Conservation (phyloP, 148 eudicot species). For the Oxyria digyna region DNA sequence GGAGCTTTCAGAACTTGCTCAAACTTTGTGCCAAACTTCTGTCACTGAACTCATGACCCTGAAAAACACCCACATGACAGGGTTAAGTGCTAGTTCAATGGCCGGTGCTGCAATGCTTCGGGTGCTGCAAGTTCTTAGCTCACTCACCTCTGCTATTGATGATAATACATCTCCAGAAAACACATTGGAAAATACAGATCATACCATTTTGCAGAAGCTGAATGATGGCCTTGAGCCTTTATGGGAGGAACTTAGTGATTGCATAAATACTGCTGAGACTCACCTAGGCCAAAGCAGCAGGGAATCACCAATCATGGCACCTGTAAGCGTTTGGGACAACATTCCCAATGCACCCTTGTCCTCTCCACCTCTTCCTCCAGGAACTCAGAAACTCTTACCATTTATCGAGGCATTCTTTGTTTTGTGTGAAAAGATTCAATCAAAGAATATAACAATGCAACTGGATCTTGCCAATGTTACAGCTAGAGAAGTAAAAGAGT, state of each 20-base stretch:
- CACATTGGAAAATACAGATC: conserved; percentile 48
- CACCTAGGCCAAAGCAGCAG: conserved; percentile 64
- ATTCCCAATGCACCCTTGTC: conserved; percentile 37
- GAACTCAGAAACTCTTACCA: conserved; percentile 87
- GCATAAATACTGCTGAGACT: conserved; percentile 71
- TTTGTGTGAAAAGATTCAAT: conserved; percentile 86
- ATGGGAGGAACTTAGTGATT: conserved; percentile 86
- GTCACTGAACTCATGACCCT: conserved; percentile 58
- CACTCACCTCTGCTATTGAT: conserved; percentile 40
- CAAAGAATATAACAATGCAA: conserved; percentile 38
- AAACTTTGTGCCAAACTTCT: conserved; percentile 56
- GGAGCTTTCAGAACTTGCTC: conserved; percentile 77
- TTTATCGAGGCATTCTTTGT: conserved; percentile 92
- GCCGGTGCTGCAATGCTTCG: conserved; percentile 93
- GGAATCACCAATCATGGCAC: conserved; percentile 28
- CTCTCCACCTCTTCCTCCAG: conserved; percentile 86
- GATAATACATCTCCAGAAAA: conserved; percentile 26
- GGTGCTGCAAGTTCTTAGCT: conserved; percentile 78
- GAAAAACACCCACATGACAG: conserved; percentile 75
- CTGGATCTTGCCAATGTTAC: conserved; percentile 63
- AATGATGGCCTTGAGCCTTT: conserved; percentile 68
- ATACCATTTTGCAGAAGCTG: conserved; percentile 47
- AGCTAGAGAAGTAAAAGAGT: conserved; percentile 79
- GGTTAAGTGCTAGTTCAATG: conserved; percentile 89
- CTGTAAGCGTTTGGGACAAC: conserved; percentile 44